Evolutionary conservation across 202 grass and related monocot species (phyloP).

Genomic region (Panicum hallii): DNA sequence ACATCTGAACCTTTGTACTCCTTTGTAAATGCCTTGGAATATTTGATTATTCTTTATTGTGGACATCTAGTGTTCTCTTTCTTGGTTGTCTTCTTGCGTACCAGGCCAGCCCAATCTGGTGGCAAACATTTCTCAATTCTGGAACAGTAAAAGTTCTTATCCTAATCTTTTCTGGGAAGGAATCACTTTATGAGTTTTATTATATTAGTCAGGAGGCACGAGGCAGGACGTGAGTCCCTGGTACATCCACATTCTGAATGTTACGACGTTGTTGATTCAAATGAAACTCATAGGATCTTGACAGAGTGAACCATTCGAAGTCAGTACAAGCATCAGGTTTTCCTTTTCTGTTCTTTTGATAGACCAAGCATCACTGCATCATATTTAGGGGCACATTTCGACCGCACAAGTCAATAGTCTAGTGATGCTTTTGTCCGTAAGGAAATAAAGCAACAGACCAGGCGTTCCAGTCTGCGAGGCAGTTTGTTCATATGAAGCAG

Average conservation of each 20-base stretch:
- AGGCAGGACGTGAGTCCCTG: too few relatives aligned
- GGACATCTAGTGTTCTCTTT: background rate
- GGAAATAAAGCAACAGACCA: background rate
- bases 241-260: background rate
- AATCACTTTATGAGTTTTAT: too few relatives aligned
- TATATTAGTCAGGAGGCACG: too few relatives aligned
- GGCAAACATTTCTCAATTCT: background rate
- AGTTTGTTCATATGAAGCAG: background rate
- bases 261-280: background rate
- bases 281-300: too few relatives aligned
- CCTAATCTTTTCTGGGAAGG: background rate
- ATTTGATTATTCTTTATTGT: slow-evolving; percentile 47
- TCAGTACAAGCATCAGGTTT: too few relatives aligned
- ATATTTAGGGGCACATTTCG: too few relatives aligned
- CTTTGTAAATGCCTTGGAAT: slow-evolving; percentile 54
- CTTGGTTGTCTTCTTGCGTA: background rate
- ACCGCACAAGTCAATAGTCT: too few relatives aligned
- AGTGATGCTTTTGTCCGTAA: too few relatives aligned
- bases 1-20: slow-evolving; percentile 26
- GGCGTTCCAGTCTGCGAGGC: background rate
- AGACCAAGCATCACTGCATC: too few relatives aligned
- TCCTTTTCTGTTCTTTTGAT: too few relatives aligned
- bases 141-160: background rate
- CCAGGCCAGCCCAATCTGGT: background rate
- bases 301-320: background rate